Percentiles rank a stretch among this genome's conserved stretches.
These are phyloP conservation scores for Saturnispora zaruensis DNA, from an alignment of 805 yeast species.

Conservation along the genomic window DNA sequence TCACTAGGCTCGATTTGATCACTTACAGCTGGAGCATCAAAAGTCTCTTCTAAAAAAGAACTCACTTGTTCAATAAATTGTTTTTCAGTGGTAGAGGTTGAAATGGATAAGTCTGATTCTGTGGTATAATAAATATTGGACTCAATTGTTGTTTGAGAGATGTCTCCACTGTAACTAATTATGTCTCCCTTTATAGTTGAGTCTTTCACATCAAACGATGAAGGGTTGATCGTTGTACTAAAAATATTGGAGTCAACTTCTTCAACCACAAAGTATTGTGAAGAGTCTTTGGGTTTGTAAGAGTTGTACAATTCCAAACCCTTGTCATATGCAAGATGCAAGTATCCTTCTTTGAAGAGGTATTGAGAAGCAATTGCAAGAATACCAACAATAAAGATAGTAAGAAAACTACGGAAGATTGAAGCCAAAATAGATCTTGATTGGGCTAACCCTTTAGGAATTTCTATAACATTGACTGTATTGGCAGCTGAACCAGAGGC, in stretches of 20 bases:
- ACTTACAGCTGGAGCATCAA: not conserved
- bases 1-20: not conserved
- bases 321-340: conserved; percentile 18
- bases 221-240: not conserved
- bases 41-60: not conserved
- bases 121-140: not conserved
- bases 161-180: conserved; percentile 5
- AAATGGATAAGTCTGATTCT: not conserved
- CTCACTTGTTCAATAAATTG: not conserved
- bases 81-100: not conserved
- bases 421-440: conserved; percentile 31
- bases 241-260: conserved; percentile 16
- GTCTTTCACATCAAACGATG: not conserved
- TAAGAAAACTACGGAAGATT: conserved; percentile 21
- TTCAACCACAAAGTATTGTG: conserved; percentile 28
- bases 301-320: conserved; percentile 18
- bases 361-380: conserved; percentile 23
- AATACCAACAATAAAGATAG: conserved; percentile 19
- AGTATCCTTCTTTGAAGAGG: conserved; percentile 24
- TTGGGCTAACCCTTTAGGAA: conserved; percentile 44
- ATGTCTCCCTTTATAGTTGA: conserved; percentile 10
- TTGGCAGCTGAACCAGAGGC: conserved; percentile 76
- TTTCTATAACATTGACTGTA: conserved; percentile 50
- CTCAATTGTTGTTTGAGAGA: not conserved
- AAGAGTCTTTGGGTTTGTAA: conserved; percentile 25